Base-by-base conservation (phyloP, 805 yeast genomes). In the Wickerhamomyces silvicola region DNA sequence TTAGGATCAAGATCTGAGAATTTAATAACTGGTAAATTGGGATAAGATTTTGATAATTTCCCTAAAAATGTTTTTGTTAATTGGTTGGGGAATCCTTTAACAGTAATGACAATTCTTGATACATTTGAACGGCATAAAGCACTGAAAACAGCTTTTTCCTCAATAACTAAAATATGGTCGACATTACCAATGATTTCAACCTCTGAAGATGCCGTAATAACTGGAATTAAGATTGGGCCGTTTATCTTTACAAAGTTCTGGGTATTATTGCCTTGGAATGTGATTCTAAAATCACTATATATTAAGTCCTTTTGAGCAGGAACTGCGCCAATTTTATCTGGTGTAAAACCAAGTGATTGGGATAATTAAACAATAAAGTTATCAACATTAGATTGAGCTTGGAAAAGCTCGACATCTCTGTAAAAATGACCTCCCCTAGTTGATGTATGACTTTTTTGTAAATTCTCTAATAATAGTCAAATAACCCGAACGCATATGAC, bases 11-110 rank as follows among this genome's bases (percentile, higher is more conserved):
- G 66, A 52, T 81, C 90, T 17, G 75, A 71, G 38, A 69, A 57
- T 1, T 75, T 73, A 12, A 56, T 43, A 11, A 75, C 57, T 5
- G 62, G 61, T 1, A 59, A 41, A 1, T 35, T 24, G 2, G 55
- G 51, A n/a, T 52, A 23, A 6, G 17, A 19, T 25, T 31, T 17
- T 10, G 51, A 28, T 18, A 71, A 33, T 28, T 33, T 38, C 4
- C 50, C 35, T 1, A 74, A 45, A 41, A 78, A 75, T 10, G 40
- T 35, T 33, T 64, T 61, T 0, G 86, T 77, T 11, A 74, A 45
- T 13, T 58, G 48, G 51, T 81, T 88, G 0, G 88, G 85, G 41
- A 66, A 78, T 0, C 90, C 90, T 45, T 78, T 80, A 0, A 82
- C 86, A 0, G 86, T 78, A 7, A 81, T 51, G 1, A 74, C 13